Evolutionary conservation across 768 basidiomycete genomes (phyloP).

Genomic region (Xerocomus potaroensis): DNA sequence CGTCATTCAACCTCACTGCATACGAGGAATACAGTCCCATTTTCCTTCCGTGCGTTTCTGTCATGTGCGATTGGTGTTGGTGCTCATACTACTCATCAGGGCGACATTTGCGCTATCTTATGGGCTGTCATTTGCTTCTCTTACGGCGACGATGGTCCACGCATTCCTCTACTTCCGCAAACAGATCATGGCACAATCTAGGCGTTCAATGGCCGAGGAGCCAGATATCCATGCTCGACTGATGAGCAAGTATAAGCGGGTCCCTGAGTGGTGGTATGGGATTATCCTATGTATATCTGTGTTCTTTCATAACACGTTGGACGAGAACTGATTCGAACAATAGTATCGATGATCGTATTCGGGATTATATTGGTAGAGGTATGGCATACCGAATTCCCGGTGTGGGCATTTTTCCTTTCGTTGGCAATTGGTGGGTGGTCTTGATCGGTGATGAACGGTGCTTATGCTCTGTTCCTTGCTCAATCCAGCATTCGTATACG

Average conservation of each 20-base stretch:
- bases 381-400: conserved; percentile 49
- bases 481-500: conserved; percentile 48
- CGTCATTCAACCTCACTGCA: conserved; percentile 50
- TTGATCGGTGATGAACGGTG: neutral
- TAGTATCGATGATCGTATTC: conserved; percentile 51
- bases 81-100: conserved; percentile 8
- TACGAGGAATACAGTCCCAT: conserved; percentile 59
- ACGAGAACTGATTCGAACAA: neutral
- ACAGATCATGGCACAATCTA: conserved; percentile 69
- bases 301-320: neutral
- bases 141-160: conserved; percentile 72
- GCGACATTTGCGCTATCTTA: conserved; percentile 75
- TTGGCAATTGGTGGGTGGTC: conserved; percentile 25
- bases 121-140: conserved; percentile 77
- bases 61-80: neutral
- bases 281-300: conserved; percentile 23
- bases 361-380: conserved; percentile 55
- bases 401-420: conserved; percentile 41
- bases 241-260: conserved; percentile 53
- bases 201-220: conserved; percentile 70
- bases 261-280: conserved; percentile 60
- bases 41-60: conserved; percentile 44
- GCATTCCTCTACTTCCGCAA: conserved; percentile 73
- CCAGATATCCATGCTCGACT: conserved; percentile 67
- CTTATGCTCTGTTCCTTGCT: neutral